Conservation (phyloP, 805 yeast genomes). For the Maudiozyma turicensis region DNA sequence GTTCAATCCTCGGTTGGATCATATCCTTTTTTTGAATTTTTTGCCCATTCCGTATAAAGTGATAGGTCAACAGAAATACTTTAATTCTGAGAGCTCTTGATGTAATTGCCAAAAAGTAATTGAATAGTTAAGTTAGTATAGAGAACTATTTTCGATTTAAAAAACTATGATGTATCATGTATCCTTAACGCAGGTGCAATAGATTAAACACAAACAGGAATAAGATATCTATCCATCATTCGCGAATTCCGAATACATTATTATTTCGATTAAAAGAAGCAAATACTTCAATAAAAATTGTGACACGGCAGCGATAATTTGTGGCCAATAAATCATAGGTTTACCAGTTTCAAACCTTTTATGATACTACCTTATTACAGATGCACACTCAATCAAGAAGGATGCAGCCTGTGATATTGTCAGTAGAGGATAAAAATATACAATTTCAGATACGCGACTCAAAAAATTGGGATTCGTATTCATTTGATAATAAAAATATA, state of each 20-base stretch:
- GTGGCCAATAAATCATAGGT: not conserved
- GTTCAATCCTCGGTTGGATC: slow-evolving; percentile 34
- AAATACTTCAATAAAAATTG: too few species aligned
- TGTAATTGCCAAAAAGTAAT: too few species aligned
- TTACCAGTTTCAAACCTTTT: not conserved
- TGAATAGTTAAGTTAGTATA: too few species aligned
- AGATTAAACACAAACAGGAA: too few species aligned
- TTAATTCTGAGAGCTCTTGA: not conserved
- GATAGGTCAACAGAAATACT: not conserved
- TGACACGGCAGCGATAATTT: too few species aligned
- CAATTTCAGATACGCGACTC: not conserved
- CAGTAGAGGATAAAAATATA: slow-evolving; percentile 20
- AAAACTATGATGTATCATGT: too few species aligned
- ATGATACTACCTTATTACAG: not conserved
- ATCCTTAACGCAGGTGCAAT: too few species aligned
- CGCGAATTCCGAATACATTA: too few species aligned
- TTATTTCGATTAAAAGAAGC: too few species aligned
- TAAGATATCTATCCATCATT: too few species aligned
- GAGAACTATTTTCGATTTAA: too few species aligned
- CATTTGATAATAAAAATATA: not conserved
- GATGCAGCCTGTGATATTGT: slow-evolving; percentile 9
- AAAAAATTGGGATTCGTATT: not conserved
- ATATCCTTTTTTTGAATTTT: slow-evolving; percentile 4
- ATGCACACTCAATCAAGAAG: not conserved
- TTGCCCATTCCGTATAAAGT: not conserved